A percentile compares a stretch with the other conserved stretches of the same genome.
These are phyloP conservation scores for Trematosphaeria pertusa DNA, from an alignment of 2,329 filamentous ascomycete species.

Conservation along the genomic window DNA sequence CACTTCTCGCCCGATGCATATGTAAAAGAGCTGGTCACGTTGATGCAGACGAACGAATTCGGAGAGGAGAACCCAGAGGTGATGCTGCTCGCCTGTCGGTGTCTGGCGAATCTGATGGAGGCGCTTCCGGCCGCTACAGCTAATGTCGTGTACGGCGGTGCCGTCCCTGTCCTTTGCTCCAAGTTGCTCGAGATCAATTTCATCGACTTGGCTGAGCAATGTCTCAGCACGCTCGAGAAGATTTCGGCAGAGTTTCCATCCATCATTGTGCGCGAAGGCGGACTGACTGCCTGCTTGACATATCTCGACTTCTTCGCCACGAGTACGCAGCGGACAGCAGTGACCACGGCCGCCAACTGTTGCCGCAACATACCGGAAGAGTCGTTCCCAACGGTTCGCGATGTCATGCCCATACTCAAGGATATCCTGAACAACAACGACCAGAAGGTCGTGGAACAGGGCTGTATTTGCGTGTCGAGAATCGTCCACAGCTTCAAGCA, in stretches of 20 bases:
- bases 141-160: constrained; percentile 96
- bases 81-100: constrained; percentile 95
- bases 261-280: constrained; percentile 94
- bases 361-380: constrained; percentile 96
- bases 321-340: constrained; percentile 93
- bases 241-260: constrained; percentile 96
- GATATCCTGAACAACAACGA: constrained; percentile 91
- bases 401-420: constrained; percentile 95
- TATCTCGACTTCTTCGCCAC: constrained; percentile 98
- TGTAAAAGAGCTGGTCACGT: constrained; percentile 87
- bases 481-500: constrained; percentile 98
- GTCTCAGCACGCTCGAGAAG: constrained; percentile 94
- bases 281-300: constrained; percentile 91
- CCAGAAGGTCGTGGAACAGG: constrained; percentile 96
- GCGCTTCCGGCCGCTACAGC: constrained; percentile 90
- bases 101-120: constrained; percentile 97
- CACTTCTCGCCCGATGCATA: constrained; percentile 95
- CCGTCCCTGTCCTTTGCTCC: constrained; percentile 91
- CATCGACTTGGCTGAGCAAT: constrained; percentile 96
- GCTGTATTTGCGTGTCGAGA: constrained; percentile 90
- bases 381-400: constrained; percentile 86
- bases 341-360: constrained; percentile 97
- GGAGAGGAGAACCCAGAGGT: constrained; percentile 93
- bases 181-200: constrained; percentile 96
- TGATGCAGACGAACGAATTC: constrained; percentile 92